Evolutionary conservation across 2,329 filamentous ascomycete species (phyloP).

Genomic region (Colletotrichum lupini): DNA sequence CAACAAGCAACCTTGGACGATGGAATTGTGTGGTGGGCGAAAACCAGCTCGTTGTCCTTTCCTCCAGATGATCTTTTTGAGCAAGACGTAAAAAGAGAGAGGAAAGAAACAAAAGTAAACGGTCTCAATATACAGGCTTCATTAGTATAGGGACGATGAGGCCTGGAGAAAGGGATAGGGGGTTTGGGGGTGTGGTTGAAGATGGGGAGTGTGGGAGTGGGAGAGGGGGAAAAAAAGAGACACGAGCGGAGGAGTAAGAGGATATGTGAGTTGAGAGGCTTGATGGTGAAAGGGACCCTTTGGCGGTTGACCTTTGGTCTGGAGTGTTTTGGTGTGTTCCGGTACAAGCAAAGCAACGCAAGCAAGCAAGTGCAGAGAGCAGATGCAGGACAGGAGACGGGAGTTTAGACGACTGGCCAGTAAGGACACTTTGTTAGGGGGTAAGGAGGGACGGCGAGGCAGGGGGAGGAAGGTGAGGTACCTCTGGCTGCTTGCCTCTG

Average conservation of each 20-base stretch:
- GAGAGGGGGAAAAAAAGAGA: neutral
- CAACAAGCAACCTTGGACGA: neutral
- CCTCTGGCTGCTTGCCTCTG: constrained; percentile 4
- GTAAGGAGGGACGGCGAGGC: neutral
- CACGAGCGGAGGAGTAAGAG: constrained; percentile 4
- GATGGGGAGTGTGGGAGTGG: constrained; percentile 12
- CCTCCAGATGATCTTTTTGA: constrained; percentile 21
- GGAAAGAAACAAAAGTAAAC: constrained; percentile 35
- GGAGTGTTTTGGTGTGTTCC: constrained; percentile 5
- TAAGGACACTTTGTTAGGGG: constrained; percentile 10
- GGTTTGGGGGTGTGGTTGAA: constrained; percentile 8
- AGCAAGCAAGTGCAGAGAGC: constrained; percentile 6
- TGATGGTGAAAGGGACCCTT: constrained; percentile 10
- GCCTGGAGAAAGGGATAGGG: constrained; percentile 38
- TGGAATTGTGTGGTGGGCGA: constrained; percentile 4
- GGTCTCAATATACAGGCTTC: constrained; percentile 38
- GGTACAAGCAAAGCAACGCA: neutral
- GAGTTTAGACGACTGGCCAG: constrained; percentile 9
- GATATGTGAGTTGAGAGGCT: constrained; percentile 25
- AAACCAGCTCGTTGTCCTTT: constrained; percentile 29
- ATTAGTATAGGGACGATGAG: constrained; percentile 37
- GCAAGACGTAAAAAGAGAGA: constrained; percentile 26
- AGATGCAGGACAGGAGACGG: neutral
- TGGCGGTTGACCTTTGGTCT: neutral
- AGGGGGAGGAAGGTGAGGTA: neutral